Conservation (phyloP, 2,329 filamentous ascomycete species). For the Aspergillus tamarii region DNA sequence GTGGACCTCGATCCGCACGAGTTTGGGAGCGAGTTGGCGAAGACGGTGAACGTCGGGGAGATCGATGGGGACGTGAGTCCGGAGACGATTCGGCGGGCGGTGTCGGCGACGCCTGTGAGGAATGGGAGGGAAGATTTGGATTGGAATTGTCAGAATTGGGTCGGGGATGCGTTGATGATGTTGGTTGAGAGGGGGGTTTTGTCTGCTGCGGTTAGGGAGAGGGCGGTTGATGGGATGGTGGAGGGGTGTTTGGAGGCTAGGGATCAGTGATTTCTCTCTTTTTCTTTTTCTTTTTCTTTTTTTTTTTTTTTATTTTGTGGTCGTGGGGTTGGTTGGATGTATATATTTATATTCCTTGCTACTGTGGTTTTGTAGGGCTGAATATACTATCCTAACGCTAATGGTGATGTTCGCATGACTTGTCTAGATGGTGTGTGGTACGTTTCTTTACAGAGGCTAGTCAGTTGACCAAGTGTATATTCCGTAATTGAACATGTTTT, state of each 20-base stretch:
- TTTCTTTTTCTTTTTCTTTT: too few relatives aligned
- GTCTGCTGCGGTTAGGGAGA: constrained; percentile 18
- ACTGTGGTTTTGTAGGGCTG: background rate
- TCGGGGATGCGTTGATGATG: constrained; percentile 30
- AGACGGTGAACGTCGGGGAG: constrained; percentile 21
- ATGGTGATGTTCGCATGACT: background rate
- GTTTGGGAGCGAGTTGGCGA: constrained; percentile 17
- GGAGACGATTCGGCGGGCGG: constrained; percentile 21
- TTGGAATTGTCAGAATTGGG: constrained; percentile 41
- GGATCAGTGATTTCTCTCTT: constrained; percentile 4
- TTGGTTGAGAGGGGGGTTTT: constrained; percentile 28
- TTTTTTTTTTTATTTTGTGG: background rate
- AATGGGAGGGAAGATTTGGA: constrained; percentile 28
- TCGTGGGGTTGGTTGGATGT: background rate
- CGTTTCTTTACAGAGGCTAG: too few relatives aligned
- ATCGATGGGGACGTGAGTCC: constrained; percentile 15
- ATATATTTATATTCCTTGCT: background rate
- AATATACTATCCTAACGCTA: background rate
- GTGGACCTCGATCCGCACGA: constrained; percentile 16
- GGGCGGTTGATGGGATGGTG: constrained; percentile 31
- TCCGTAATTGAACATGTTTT: constrained; percentile 4
- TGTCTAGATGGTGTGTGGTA: background rate
- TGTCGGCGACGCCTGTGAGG: constrained; percentile 25
- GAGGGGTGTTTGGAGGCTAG: constrained; percentile 32
- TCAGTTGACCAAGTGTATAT: background rate